Base-by-base conservation (phyloP, 1,284 basidiomycete species). In the Fomitopsis betulina region DNA sequence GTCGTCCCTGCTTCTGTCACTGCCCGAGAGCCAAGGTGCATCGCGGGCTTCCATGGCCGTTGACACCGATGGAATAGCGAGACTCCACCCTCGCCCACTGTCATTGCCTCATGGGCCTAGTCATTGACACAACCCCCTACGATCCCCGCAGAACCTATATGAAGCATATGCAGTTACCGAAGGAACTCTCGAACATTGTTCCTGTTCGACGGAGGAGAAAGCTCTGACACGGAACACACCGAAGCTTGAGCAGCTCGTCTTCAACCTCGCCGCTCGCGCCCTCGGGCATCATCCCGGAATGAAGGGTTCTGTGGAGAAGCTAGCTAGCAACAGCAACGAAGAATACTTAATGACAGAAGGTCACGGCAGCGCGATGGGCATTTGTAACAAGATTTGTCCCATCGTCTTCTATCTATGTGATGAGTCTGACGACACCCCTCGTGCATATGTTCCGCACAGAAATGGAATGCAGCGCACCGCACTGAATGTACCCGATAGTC, bases 181-280 rank as follows among this genome's bases (percentile, higher is more conserved):
- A 30, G 32, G n/a, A 30, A 39, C 9, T 39, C n/a, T 17, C 23
- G 52, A 2, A 37, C 7, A 21, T 6, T 58, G 42, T 47, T 19
- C 17, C 21, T 58, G 7, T 58, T 58, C 38, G 33, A 54, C 10
- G 57, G 42, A 15, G 57, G 54, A 23, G 30, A 58, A 58, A 21
- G 43, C n/a, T 12, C 35, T 50, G 12, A 55, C 43, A 39, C 30
- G 45, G 17, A 58, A 54, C 37, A 27, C 52, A 17, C 19, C 15
- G 19, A 10, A 17, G 10, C 32, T 30, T 8, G 53, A 58, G 37
- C 35, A 49, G 40, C 32, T 55, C 23, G 39, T 33, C 10, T 51
- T 23, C 10, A 45, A 51, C 37, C 55, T 58, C 33, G 32, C 33
- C 9, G 33, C 33, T 7, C 50, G 32, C 7, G 32, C 17, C 17